Base-by-base conservation (phyloP, 371 early-diverging fungal species). In the Haplosporangium sp. region DNA sequence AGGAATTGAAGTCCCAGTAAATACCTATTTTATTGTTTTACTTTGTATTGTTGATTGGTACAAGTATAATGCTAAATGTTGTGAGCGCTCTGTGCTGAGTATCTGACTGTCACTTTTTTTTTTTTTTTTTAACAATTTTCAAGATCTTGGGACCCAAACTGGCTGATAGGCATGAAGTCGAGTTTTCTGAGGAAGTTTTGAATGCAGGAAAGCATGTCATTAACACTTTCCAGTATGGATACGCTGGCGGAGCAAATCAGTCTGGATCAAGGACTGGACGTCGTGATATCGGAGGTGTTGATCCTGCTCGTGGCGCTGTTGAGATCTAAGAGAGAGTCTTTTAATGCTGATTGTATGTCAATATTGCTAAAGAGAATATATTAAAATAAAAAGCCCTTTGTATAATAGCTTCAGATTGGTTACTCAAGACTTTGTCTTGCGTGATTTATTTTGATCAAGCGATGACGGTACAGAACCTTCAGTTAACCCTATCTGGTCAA, bases 71-170 rank as follows among this genome's bases (percentile, higher is more conserved):
- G 55, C 19, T 17, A 35, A 34, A 15, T 7, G 27, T 53, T 19
- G 19, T 67, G 35, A 44, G 27, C n/a, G 10, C 55, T 40, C 35
- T 45, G 35, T 17, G 8, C 56, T 7, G 7, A n/a, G n/a, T 11
- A 27, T 37, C 5, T 19, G 47, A 57, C 47, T 27, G 11, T n/a
- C 64, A 42, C 57, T 45, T 53, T 39, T 58, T 40, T 45, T 7
- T 20, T 11, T n/a, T 56, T 44, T 7, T 5, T 44, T 44, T 44
- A 1, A 7, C 13, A 13, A 13, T 13, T 7, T 5, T 44, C 5
- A 78, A 89, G 88, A 86, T 84, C 68, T 72, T 95, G 61, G 95
- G 95, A 0, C 95, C 95, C 13, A 92, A 92, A 75, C 84, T 95
- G 63, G 89, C 94, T 6, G 93, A 94, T 53, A 92, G 90, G 79